phyloP scores from a whole-genome alignment of 148 eudicot species.

The Fagopyrum homotropicum region DNA sequence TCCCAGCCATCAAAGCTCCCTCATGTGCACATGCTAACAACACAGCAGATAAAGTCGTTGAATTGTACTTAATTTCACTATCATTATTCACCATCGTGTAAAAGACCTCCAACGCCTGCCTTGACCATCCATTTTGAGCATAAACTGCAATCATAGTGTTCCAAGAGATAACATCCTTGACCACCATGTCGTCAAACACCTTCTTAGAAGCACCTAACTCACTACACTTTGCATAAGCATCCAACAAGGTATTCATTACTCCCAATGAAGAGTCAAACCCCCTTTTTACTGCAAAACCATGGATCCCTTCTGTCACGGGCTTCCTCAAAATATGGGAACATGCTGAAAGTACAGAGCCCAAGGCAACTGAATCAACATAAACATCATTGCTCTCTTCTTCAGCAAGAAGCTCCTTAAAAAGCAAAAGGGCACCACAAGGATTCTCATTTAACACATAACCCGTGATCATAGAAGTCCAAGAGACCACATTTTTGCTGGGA shows the following conservation, averaged over 20 bases:
- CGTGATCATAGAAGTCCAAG: slow-evolving; percentile 64
- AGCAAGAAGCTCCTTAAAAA: slow-evolving; percentile 47
- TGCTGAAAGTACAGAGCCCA: slow-evolving; percentile 56
- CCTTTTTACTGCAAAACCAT: slow-evolving; percentile 43
- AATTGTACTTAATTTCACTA: slow-evolving; percentile 33
- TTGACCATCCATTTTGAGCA: slow-evolving; percentile 52
- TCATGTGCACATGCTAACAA: slow-evolving; percentile 68
- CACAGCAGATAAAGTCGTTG: slow-evolving; percentile 56
- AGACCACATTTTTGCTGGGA: slow-evolving; percentile 54
- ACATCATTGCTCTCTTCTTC: slow-evolving; percentile 25
- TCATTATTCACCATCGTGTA: slow-evolving; percentile 38
- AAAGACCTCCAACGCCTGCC: slow-evolving; percentile 43
- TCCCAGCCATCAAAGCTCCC: slow-evolving; percentile 52
- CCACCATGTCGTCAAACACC: slow-evolving; percentile 54
- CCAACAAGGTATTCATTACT: slow-evolving; percentile 58
- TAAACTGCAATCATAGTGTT: slow-evolving; percentile 57
- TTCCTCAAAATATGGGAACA: slow-evolving; percentile 41
- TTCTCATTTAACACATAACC: slow-evolving; percentile 53
- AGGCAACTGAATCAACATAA: slow-evolving; percentile 43
- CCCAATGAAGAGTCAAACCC: slow-evolving; percentile 39
- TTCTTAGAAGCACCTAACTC: slow-evolving; percentile 44
- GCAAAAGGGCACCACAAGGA: slow-evolving; percentile 33
- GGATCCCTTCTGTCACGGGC: slow-evolving; percentile 44
- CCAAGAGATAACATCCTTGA: slow-evolving; percentile 58
- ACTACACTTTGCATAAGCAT: slow-evolving; percentile 69